phyloP scores from a whole-genome alignment of 345 rosid species.

The Crucihimalaya himalaica region DNA sequence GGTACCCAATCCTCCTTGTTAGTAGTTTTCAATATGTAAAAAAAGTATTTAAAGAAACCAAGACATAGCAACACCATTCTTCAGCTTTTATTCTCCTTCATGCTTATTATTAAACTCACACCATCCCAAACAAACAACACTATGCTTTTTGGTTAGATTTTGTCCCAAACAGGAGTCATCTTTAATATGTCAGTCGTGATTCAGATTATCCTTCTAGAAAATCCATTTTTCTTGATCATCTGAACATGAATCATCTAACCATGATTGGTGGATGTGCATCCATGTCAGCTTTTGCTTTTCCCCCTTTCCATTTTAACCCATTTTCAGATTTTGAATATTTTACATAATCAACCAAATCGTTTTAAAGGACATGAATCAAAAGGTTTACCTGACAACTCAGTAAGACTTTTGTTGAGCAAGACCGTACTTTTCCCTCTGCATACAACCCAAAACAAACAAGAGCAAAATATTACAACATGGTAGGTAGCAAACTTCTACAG shows the following conservation, averaged over 20 bases:
- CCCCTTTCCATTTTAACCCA: slow-evolving; percentile 29
- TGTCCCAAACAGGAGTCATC: slow-evolving; percentile 25
- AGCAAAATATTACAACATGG: slow-evolving; percentile 5
- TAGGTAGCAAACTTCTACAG: not conserved
- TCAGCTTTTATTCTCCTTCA: not conserved
- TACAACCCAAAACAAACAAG: slow-evolving; percentile 6
- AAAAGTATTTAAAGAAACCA: not conserved
- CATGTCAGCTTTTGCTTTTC: slow-evolving; percentile 34
- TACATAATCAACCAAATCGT: not conserved
- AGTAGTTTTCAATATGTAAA: slow-evolving; percentile 1
- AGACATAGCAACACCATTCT: slow-evolving; percentile 1
- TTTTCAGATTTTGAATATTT: slow-evolving; percentile 16
- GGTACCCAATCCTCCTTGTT: not conserved
- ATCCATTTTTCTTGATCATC: slow-evolving; percentile 37
- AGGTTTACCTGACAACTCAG: slow-evolving; percentile 34
- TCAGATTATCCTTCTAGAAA: slow-evolving; percentile 23
- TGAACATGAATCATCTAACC: slow-evolving; percentile 32
- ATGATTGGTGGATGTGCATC: slow-evolving; percentile 41
- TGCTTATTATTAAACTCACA: slow-evolving; percentile 11
- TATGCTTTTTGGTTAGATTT: slow-evolving; percentile 29
- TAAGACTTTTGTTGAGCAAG: slow-evolving; percentile 37
- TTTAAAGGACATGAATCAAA: slow-evolving; percentile 16
- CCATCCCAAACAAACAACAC: slow-evolving; percentile 19
- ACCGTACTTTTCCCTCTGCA: slow-evolving; percentile 35
- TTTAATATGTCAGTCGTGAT: slow-evolving; percentile 27